phyloP scores from a whole-genome alignment of 208 protist genomes.

The Crithidia acanthocephali region DNA sequence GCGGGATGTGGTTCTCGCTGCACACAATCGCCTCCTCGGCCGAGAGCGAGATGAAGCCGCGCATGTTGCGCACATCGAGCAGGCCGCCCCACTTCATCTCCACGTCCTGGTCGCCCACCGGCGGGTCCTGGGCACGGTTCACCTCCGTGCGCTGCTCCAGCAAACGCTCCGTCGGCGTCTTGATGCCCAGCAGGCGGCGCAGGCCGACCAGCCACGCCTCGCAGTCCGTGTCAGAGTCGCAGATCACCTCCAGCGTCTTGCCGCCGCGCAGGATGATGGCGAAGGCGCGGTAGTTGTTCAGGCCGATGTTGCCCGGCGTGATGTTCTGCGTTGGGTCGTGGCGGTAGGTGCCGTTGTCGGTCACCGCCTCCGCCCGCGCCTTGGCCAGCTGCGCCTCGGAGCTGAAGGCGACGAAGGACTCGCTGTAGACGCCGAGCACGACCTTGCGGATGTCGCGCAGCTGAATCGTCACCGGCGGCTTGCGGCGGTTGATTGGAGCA shows the following conservation, averaged over 20 bases:
- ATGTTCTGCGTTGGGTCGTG: slow-evolving; percentile 78
- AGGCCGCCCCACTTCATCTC: slow-evolving; percentile 82
- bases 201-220: slow-evolving; percentile 90
- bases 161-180: slow-evolving; percentile 60
- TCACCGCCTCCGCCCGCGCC: slow-evolving; percentile 64
- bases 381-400: slow-evolving; percentile 73
- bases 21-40: slow-evolving; percentile 82
- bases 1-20: slow-evolving; percentile 87
- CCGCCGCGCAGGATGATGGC: slow-evolving; percentile 78
- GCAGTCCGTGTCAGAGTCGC: slow-evolving; percentile 89
- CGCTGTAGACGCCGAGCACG: slow-evolving; percentile 85
- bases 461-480: slow-evolving; percentile 85
- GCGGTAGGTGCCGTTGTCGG: slow-evolving; percentile 82
- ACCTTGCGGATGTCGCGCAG: slow-evolving; percentile 88
- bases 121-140: slow-evolving; percentile 7
- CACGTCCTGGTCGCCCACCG: slow-evolving; percentile 25
- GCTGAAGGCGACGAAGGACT: slow-evolving; percentile 79
- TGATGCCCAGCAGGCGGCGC: slow-evolving; percentile 76
- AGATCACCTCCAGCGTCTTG: slow-evolving; percentile 91
- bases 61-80: slow-evolving; percentile 86
- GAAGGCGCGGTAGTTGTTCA: slow-evolving; percentile 91
- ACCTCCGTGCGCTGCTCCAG: slow-evolving; percentile 49
- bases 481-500: slow-evolving; percentile 78
- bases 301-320: slow-evolving; percentile 76
- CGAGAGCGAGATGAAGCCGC: slow-evolving; percentile 75